Evolutionary conservation across 2,329 filamentous ascomycete species (phyloP), one percentile per base, ranked within the genome.

Genomic region (Colletotrichum somersetense): DNA sequence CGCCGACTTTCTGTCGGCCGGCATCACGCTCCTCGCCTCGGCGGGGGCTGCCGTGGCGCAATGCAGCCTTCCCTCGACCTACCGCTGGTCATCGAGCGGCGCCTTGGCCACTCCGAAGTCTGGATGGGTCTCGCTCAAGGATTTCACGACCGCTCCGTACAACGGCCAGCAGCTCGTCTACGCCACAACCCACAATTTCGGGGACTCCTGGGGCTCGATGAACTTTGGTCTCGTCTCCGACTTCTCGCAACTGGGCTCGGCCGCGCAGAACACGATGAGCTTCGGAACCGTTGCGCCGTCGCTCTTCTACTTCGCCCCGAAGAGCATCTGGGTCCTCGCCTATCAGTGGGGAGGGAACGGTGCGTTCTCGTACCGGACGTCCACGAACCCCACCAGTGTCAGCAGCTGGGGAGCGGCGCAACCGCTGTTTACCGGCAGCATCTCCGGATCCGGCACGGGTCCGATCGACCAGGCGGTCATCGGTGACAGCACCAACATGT

Each of bases 401-500:
- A 53, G 11, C 5, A 2, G 26, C 50, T 53, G 50, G 50, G 26
- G 23, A 10, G 26, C 26, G 7, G 50, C 7, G 14, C 50, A 53
- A 3, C 50, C 50, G 14, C 2, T 53, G 26, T 53, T 53, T 14
- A 53, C 26, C 26, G 50, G 50, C 50, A 20, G 5, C 14, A 53
- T 53, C 12, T 30, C 50, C 7, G 50, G 16, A 4, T 53, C 50
- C 16, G 14, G 14, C 50, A 53, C 50, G 26, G 89, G 88, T 1
- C 77, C 82, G 7, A 91, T 92, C 72, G 90, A 92, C 78, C 89
- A 91, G 80, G 88, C 89, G 0, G 74, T 92, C 66, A 92, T 92
- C 74, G 89, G 87, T 50, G 91, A 92, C 78, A 80, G 80, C 77
- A 79, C 77, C 10, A 86, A 87, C 80, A 91, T 91, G 88, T 91